These are phyloP conservation scores for Achaetomiella virescens DNA, from an alignment of 495 filamentous ascomycete species.

Conservation along the genomic window DNA sequence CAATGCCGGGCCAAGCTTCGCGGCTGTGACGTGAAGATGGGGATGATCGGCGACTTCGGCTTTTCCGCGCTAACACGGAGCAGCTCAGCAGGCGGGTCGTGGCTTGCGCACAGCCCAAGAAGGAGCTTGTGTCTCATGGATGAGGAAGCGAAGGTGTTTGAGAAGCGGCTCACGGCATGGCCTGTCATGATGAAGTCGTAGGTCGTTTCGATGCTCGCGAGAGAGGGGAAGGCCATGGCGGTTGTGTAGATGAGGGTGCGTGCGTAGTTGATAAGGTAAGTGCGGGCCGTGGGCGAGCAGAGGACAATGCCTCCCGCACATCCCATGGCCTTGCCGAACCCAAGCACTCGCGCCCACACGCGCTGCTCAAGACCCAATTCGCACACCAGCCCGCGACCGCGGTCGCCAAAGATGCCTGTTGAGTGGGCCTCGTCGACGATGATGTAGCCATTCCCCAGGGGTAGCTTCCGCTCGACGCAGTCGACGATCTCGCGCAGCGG, in stretches of 20 bases:
- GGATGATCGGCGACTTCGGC: slow-evolving; percentile 37
- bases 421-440: slow-evolving; percentile 78
- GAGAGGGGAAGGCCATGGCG: slow-evolving; percentile 47
- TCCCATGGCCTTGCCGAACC: slow-evolving; percentile 71
- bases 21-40: slow-evolving; percentile 40
- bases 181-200: slow-evolving; percentile 47
- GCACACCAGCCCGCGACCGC: slow-evolving; percentile 62
- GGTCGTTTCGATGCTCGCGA: slow-evolving; percentile 43
- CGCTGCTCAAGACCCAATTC: slow-evolving; percentile 57
- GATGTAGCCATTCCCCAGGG: slow-evolving; percentile 55
- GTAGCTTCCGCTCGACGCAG: slow-evolving; percentile 51
- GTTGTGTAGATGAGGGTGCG: slow-evolving; percentile 58
- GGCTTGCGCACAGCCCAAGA: slow-evolving; percentile 6
- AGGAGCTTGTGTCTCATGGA: slow-evolving; percentile 26
- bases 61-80: slow-evolving; percentile 21
- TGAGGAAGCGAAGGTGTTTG: slow-evolving; percentile 20
- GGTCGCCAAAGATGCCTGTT: slow-evolving; percentile 57
- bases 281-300: slow-evolving; percentile 42
- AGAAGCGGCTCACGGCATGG: slow-evolving; percentile 33
- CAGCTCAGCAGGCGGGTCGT: slow-evolving; percentile 7
- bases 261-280: slow-evolving; percentile 61
- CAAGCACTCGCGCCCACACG: slow-evolving; percentile 65
- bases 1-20: slow-evolving; percentile 46
- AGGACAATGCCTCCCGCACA: slow-evolving; percentile 62
- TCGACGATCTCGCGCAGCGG: slow-evolving; percentile 55